phyloP scores from a whole-genome alignment of 2,329 filamentous ascomycete genomes.

The Xylariaceae sp. region DNA sequence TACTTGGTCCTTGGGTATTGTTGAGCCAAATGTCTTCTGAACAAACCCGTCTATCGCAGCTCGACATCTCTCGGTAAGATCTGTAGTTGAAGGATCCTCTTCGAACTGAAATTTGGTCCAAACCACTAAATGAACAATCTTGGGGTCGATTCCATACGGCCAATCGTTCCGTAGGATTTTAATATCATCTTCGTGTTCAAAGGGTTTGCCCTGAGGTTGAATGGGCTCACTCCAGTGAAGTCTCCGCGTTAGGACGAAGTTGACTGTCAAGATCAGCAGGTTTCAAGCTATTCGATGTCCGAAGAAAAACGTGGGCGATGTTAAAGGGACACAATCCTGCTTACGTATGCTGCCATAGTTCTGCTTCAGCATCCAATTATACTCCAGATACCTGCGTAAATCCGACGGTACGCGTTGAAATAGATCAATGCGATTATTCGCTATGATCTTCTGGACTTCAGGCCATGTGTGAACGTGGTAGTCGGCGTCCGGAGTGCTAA shows the following conservation, averaged over 20 bases:
- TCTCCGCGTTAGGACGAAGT: constrained; percentile 68
- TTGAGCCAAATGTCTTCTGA: constrained; percentile 57
- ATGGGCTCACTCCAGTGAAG: constrained; percentile 62
- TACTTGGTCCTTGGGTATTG: constrained; percentile 50
- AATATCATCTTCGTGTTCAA: constrained; percentile 52
- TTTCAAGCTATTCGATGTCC: too few species aligned
- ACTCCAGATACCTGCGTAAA: constrained; percentile 72
- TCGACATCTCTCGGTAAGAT: constrained; percentile 62
- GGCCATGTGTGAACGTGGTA: constrained; percentile 66
- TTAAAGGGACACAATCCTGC: too few species aligned
- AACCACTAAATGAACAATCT: constrained; percentile 80
- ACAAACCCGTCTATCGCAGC: constrained; percentile 69
- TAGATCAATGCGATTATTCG: constrained; percentile 63
- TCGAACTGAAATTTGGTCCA: constrained; percentile 87
- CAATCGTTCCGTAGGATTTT: constrained; percentile 87
- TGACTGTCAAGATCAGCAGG: too few species aligned
- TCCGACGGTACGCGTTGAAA: constrained; percentile 77
- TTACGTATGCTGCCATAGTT: constrained; percentile 73
- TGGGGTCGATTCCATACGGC: constrained; percentile 79
- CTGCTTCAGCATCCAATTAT: constrained; percentile 58
- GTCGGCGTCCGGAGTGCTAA: constrained; percentile 65
- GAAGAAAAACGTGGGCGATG: too few species aligned
- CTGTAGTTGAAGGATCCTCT: constrained; percentile 61
- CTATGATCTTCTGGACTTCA: constrained; percentile 60
- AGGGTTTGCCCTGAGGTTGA: constrained; percentile 33